A percentile compares a stretch with the other conserved stretches of the same genome.
Evolutionary conservation across 2,329 filamentous ascomycete species (phyloP).

Genomic region (Chaetomium sp.): DNA sequence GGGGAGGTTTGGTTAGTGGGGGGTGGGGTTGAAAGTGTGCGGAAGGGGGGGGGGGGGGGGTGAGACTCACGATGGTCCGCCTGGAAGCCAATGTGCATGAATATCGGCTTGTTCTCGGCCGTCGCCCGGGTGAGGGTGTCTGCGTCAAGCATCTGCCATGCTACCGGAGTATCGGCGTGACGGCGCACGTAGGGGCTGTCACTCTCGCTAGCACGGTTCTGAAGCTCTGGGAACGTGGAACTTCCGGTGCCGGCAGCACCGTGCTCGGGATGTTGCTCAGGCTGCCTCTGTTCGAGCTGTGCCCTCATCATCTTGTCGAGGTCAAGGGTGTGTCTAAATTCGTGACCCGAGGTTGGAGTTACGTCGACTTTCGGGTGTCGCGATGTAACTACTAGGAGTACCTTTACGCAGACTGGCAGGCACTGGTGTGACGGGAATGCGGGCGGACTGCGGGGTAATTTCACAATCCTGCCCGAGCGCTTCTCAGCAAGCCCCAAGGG

Average conservation of each 20-base stretch:
- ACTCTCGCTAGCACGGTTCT: slow-evolving; percentile 45
- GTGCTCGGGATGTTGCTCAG: slow-evolving; percentile 10
- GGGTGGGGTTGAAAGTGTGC: background rate
- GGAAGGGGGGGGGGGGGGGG: background rate
- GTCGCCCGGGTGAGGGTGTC: slow-evolving; percentile 76
- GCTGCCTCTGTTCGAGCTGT: slow-evolving; percentile 32
- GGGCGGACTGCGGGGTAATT: slow-evolving; percentile 7
- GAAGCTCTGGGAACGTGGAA: slow-evolving; percentile 30
- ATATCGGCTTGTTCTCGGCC: slow-evolving; percentile 83
- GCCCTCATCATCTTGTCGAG: slow-evolving; percentile 32
- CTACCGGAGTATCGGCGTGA: slow-evolving; percentile 79
- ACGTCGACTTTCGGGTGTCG: background rate
- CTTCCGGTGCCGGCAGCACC: background rate
- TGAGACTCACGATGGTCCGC: slow-evolving; percentile 82
- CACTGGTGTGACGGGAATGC: background rate
- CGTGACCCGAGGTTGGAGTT: background rate
- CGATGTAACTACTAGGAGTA: background rate
- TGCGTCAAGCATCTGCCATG: slow-evolving; percentile 86
- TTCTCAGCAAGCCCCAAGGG: background rate
- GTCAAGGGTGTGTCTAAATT: background rate
- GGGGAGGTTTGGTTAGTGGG: background rate
- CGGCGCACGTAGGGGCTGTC: slow-evolving; percentile 64
- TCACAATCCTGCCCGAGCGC: background rate
- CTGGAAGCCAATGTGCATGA: slow-evolving; percentile 91
- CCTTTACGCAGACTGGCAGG: background rate